Evolutionary conservation across 1,284 basidiomycete species (phyloP).

Genomic region (Baeospora myosura): DNA sequence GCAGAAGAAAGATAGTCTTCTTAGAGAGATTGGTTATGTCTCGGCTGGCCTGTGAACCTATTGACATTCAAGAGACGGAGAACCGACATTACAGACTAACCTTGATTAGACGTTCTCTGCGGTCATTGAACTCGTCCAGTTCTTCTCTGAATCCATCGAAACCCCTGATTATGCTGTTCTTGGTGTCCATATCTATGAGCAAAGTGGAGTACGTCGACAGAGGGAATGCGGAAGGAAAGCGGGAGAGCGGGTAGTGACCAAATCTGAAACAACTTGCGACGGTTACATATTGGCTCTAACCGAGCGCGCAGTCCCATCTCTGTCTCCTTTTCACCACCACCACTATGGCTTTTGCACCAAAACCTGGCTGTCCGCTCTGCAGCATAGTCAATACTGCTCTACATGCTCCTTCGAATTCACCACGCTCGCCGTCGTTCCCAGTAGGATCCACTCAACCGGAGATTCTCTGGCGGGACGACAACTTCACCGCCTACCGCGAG

Average conservation of each 20-base stretch:
- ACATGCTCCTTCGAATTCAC: slow-evolving; percentile 35
- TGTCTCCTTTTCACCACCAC: slow-evolving; percentile 2
- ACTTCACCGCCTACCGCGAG: slow-evolving; percentile 67
- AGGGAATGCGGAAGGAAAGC: too few relatives aligned
- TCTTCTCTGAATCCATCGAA: slow-evolving; percentile 48
- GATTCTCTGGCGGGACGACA: slow-evolving; percentile 65
- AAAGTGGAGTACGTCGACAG: too few relatives aligned
- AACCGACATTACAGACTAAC: slow-evolving; percentile 33
- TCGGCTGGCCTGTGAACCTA: slow-evolving; percentile 51
- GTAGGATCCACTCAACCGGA: slow-evolving; percentile 42
- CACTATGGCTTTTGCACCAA: slow-evolving; percentile 48
- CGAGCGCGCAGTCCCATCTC: too few relatives aligned
- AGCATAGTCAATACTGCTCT: slow-evolving; percentile 55
- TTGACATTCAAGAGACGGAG: slow-evolving; percentile 4
- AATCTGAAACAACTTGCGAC: too few relatives aligned
- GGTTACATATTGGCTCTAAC: too few relatives aligned
- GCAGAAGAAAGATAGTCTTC: slow-evolving; percentile 90
- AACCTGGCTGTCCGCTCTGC: slow-evolving; percentile 68
- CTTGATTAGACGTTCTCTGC: slow-evolving; percentile 80
- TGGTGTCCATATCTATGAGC: too few relatives aligned
- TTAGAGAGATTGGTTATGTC: slow-evolving; percentile 93
- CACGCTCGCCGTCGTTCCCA: slow-evolving; percentile 37
- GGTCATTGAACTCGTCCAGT: slow-evolving; percentile 69
- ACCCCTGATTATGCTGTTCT: not conserved
- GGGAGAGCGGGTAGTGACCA: too few relatives aligned